phyloP scores from a whole-genome alignment of 257 asterid genomes.

The Solanum bulbocastanum region DNA sequence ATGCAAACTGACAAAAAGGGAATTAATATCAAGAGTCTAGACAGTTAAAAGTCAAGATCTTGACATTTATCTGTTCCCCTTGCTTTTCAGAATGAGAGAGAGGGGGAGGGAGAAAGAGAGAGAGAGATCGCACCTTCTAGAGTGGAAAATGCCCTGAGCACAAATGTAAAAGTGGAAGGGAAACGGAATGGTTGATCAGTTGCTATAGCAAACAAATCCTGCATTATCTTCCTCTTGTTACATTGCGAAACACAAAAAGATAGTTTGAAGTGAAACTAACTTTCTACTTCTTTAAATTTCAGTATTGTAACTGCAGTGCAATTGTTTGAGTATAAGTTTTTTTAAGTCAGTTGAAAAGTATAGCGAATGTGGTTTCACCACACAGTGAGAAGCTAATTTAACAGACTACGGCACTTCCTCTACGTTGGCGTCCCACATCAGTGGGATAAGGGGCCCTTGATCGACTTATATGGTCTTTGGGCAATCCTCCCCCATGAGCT shows the following conservation, averaged over 20 bases:
- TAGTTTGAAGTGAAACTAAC: neutral
- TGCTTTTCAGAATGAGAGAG: neutral
- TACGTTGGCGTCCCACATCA: neutral
- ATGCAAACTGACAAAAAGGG: neutral
- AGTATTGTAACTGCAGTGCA: neutral
- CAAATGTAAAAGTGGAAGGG: conserved; percentile 89
- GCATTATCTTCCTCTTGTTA: conserved; percentile 14
- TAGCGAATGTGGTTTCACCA: neutral
- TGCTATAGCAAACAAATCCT: conserved; percentile 98
- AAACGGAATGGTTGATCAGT: conserved; percentile 96
- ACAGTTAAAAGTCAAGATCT: neutral
- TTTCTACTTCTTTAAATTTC: neutral
- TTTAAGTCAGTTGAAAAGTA: neutral
- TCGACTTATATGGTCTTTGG: neutral
- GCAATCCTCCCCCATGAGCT: neutral
- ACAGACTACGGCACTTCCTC: neutral
- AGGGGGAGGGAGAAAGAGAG: conserved; percentile 4
- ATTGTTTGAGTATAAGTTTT: neutral
- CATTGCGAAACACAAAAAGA: neutral
- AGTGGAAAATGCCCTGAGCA: conserved; percentile 88
- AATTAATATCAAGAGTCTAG: neutral
- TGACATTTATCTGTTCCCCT: neutral
- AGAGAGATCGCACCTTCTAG: conserved; percentile 71
- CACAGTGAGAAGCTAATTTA: neutral
- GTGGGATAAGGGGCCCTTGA: neutral